phyloP scores from a whole-genome alignment of 257 asterid genomes.

The Paraleonurus japonicus region DNA sequence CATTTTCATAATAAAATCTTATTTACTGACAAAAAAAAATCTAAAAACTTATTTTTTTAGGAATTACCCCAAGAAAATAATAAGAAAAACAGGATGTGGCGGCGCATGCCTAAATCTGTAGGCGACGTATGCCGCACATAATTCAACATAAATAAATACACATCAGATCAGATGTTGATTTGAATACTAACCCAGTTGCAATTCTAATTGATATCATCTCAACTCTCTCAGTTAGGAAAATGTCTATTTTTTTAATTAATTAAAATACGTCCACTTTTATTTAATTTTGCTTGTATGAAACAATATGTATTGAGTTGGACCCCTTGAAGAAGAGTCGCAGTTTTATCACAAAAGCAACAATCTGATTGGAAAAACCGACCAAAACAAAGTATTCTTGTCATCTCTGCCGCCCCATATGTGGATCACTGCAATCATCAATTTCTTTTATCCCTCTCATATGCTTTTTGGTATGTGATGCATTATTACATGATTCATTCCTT shows the following conservation, averaged over 20 bases:
- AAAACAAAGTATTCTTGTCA: conserved; percentile 28
- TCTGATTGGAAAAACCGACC: conserved; percentile 34
- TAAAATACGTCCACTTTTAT: background rate
- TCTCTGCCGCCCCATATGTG: conserved; percentile 48
- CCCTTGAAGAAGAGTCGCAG: background rate
- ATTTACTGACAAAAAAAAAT: no score
- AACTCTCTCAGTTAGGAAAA: conserved; percentile 15
- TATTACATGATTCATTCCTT: background rate
- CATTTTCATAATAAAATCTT: no score
- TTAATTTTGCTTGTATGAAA: background rate
- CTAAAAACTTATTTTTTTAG: no score
- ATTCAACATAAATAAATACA: conserved; percentile 7
- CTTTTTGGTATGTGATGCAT: conserved; percentile 12
- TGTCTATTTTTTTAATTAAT: conserved; percentile 21
- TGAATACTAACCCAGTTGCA: conserved; percentile 8
- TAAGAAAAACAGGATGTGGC: background rate
- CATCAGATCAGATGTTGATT: conserved; percentile 26
- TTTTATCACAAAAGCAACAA: conserved; percentile 26
- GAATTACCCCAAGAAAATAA: background rate
- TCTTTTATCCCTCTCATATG: background rate
- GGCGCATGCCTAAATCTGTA: background rate
- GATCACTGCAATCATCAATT: conserved; percentile 24
- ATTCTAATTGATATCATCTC: background rate
- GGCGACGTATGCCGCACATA: background rate
- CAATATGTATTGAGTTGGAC: background rate